These are phyloP conservation scores for Tothia fuscella DNA, from an alignment of 2,329 filamentous ascomycete genomes.

Conservation along the genomic window DNA sequence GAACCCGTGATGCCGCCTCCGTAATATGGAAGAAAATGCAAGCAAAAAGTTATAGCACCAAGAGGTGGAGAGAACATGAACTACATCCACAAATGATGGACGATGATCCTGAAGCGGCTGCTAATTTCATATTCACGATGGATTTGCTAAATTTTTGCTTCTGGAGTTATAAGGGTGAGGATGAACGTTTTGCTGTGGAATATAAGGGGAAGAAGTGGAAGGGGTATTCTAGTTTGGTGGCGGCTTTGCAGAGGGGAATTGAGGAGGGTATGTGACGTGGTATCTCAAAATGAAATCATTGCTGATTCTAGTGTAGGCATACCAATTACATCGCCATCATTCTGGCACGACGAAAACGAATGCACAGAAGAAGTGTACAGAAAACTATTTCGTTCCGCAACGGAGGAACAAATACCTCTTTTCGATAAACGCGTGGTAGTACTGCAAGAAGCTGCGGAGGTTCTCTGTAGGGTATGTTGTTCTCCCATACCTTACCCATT, in stretches of 20 bases:
- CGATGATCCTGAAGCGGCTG: constrained; percentile 60
- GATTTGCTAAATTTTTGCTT: constrained; percentile 95
- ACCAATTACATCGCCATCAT: constrained; percentile 77
- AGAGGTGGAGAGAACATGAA: constrained; percentile 78
- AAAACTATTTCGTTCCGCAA: constrained; percentile 76
- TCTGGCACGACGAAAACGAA: constrained; percentile 67
- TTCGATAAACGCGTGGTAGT: constrained; percentile 66
- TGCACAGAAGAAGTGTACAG: constrained; percentile 63
- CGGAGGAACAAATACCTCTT: constrained; percentile 76
- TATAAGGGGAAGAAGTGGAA: constrained; percentile 78
- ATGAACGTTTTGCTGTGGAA: constrained; percentile 68
- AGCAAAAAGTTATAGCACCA: constrained; percentile 68
- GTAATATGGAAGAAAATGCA: constrained; percentile 74
- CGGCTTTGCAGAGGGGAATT: constrained; percentile 71
- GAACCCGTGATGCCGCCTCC: constrained; percentile 70
- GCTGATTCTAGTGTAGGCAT: constrained; percentile 44
- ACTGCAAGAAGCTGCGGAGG: constrained; percentile 67
- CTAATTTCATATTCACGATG: constrained; percentile 95
- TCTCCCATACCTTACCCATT: too few relatives aligned
- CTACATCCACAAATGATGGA: constrained; percentile 78
- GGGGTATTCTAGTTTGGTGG: constrained; percentile 90
- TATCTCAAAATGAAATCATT: background rate
- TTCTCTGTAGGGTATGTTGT: constrained; percentile 74
- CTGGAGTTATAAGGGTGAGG: constrained; percentile 64
- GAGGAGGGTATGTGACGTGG: constrained; percentile 55